Percentiles rank a stretch among this genome's conserved stretches.
Evolutionary conservation across 495 filamentous ascomycete genomes (phyloP).

Genomic region (Chaetomidium leptoderma): DNA sequence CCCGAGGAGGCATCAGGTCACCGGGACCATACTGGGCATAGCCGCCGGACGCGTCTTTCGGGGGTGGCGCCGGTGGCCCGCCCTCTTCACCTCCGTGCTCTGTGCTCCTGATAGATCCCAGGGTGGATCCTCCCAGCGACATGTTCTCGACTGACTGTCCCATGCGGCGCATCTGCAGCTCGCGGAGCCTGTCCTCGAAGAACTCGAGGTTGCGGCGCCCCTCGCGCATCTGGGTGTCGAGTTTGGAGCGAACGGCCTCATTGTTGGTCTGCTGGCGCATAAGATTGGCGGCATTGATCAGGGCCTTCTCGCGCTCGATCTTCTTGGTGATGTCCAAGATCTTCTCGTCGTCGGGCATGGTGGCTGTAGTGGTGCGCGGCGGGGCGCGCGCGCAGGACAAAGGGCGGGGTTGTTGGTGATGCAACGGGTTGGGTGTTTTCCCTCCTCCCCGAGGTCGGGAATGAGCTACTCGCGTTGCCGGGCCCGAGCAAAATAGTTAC

Average conservation of each 20-base stretch:
- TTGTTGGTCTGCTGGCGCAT: constrained; percentile 97
- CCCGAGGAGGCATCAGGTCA: constrained; percentile 76
- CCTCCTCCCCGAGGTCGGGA: not conserved
- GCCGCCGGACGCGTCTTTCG: constrained; percentile 55
- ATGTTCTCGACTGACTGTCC: constrained; percentile 61
- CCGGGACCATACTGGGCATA: constrained; percentile 51
- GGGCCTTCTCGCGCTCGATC: constrained; percentile 94
- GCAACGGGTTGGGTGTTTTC: constrained; percentile 2
- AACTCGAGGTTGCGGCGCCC: constrained; percentile 89
- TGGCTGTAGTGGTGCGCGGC: constrained; percentile 40
- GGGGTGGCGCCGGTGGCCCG: constrained; percentile 56
- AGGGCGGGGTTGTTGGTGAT: constrained; percentile 10
- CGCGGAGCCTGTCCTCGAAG: constrained; percentile 82
- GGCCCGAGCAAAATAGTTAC: not conserved
- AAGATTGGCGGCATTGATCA: constrained; percentile 88
- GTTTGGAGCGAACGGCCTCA: constrained; percentile 75
- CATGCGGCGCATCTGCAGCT: constrained; percentile 76
- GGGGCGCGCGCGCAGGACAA: constrained; percentile 32
- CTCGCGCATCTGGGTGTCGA: constrained; percentile 90
- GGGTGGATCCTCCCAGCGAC: constrained; percentile 46
- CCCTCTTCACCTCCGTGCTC: constrained; percentile 43
- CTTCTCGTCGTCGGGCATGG: constrained; percentile 73
- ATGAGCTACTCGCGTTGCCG: constrained; percentile 5
- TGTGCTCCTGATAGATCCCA: constrained; percentile 33
- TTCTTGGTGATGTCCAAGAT: constrained; percentile 87